Evolutionary conservation across 2,329 filamentous ascomycete species (phyloP), one percentile per base, ranked within the genome.

Genomic region (Pezicula carpinea): DNA sequence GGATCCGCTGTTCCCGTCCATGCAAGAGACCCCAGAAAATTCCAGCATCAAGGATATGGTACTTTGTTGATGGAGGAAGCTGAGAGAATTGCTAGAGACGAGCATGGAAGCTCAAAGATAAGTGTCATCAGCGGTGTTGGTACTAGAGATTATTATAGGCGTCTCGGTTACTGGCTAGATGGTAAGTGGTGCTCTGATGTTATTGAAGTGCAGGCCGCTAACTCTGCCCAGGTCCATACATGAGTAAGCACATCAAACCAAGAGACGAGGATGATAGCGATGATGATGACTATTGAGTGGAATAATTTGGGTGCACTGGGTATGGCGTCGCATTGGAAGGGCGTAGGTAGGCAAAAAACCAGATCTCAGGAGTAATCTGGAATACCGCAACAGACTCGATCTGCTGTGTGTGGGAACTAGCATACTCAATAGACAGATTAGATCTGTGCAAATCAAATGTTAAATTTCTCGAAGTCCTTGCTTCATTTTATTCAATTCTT

Each of bases 81-180:
- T 0, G 93, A 97, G 71, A 79, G 91, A 43, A 99, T 99, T 54
- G 92, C 95, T 0, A 79, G 89, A 46, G 87, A 96, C 54, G 93
- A 99, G 69, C 93, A 99, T 63, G 87, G 90, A 5, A 96, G 91
- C 59, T 77, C 78, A 51, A 99, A 99, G 76, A 89, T 99, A 47
- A 93, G 89, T 62, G 90, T 99, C 56, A 99, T 99, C 51, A 96
- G 90, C n/a, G 93, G 93, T 23, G 91, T 99, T 6, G 93, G 93
- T 11, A 95, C 97, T 15, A 77, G 93, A 62, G 95, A 89, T 62
- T 99, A 99, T 66, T 99, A 99, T 65, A 84, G 80, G 54, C 92
- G 91, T 66, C 76, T 99, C 26, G 93, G 93, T 1, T 99, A 96
- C 70, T 89, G 82, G 75, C 75, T 99, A 23, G 93, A 99, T 65